phyloP scores from a whole-genome alignment of 768 basidiomycete species.

The Amanita exitialis region DNA sequence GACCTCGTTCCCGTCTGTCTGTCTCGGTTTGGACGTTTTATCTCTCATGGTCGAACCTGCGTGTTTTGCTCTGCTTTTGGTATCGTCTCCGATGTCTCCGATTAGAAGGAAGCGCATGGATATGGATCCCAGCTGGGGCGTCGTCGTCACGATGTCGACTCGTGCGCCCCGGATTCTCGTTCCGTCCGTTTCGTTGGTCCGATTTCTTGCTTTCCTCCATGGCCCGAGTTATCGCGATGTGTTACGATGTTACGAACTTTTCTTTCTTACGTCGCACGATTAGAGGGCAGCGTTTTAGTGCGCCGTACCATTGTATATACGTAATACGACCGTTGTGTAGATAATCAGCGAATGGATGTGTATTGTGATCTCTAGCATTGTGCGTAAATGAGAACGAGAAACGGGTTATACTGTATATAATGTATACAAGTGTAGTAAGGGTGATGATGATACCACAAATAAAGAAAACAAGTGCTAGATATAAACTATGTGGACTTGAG shows the following conservation, averaged over 20 bases:
- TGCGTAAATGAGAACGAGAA: too few relatives aligned
- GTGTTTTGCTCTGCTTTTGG: neutral
- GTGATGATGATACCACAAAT: neutral
- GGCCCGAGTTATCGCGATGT: neutral
- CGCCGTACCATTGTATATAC: neutral
- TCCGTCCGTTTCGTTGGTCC: neutral
- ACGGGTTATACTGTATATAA: neutral
- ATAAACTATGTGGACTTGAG: conserved; percentile 46
- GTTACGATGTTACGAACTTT: neutral
- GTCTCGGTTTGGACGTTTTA: neutral
- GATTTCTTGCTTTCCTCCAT: conserved; percentile 1
- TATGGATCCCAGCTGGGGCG: too few relatives aligned
- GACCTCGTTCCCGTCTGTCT: neutral
- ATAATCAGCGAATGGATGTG: neutral
- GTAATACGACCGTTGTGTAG: neutral
- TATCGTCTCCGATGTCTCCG: neutral
- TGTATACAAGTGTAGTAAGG: neutral
- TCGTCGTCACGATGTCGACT: neutral
- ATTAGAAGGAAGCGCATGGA: neutral
- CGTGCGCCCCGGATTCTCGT: neutral
- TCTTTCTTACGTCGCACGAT: neutral
- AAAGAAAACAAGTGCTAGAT: neutral
- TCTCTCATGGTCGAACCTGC: neutral
- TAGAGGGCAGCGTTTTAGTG: conserved; percentile 3
- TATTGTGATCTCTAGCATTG: neutral